Evolutionary conservation across 176 grass and related monocot genomes (phyloP).

Genomic region (Raddia distichophylla): DNA sequence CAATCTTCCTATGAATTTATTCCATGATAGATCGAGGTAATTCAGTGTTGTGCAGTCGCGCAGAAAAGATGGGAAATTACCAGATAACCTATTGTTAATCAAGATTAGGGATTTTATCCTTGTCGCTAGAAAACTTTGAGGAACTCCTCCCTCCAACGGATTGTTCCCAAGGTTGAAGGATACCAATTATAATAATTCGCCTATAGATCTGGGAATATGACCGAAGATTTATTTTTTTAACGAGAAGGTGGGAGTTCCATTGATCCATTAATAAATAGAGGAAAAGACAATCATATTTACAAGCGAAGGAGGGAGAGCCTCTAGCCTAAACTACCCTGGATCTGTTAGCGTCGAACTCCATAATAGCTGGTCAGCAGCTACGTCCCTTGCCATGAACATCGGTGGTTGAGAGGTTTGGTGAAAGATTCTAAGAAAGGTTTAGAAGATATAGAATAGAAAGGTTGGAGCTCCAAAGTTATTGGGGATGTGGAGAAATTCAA

Average conservation of each 20-base stretch:
- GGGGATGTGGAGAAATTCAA: background rate
- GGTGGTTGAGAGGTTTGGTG: no score
- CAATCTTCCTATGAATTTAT: background rate
- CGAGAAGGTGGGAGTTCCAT: no score
- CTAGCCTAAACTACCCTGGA: no score
- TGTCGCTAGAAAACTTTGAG: background rate
- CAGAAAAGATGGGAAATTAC: slow-evolving; percentile 13
- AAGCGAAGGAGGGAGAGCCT: no score
- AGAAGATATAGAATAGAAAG: no score
- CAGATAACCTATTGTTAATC: slow-evolving; percentile 32
- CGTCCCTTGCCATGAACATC: no score
- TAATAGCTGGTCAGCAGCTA: no score
- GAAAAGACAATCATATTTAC: no score
- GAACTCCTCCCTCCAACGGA: background rate
- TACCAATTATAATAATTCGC: accelerated
- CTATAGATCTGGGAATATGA: slow-evolving; percentile 13
- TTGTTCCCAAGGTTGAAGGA: background rate
- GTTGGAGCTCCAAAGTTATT: background rate
- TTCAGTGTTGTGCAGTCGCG: background rate
- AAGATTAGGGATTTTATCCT: accelerated
- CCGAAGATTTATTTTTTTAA: no score
- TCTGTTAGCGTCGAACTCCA: no score
- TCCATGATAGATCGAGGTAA: slow-evolving; percentile 32
- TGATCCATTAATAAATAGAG: no score
- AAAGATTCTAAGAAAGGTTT: no score